Evolutionary conservation across 495 filamentous ascomycete genomes (phyloP).

Genomic region (Cenococcum geophilum): DNA sequence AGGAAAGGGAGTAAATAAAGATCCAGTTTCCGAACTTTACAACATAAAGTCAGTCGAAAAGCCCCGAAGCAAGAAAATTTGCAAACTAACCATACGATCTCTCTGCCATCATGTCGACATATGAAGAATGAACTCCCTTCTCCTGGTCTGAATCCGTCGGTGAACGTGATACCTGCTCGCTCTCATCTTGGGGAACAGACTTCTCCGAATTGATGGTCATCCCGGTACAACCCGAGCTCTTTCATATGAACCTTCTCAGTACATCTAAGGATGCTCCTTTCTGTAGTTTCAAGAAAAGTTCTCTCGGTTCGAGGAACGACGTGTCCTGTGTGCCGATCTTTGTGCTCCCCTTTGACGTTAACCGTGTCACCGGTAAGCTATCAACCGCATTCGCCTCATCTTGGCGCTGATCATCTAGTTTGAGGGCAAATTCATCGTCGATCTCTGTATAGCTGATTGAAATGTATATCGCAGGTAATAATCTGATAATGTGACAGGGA

Average conservation of each 20-base stretch:
- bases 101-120: constrained; percentile 12
- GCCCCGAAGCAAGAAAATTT: neutral
- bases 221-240: neutral
- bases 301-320: no score
- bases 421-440: no score
- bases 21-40: constrained; percentile 38
- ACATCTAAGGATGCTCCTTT: no score
- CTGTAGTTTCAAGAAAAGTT: no score
- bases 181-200: neutral
- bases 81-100: constrained; percentile 5
- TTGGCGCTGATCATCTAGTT: no score
- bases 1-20: constrained; percentile 37
- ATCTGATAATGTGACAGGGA: no score
- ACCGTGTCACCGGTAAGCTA: no score
- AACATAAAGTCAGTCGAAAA: neutral
- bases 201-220: constrained; percentile 3
- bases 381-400: no score
- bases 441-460: no score
- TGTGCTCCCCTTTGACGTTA: no score
- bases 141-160: constrained; percentile 7
- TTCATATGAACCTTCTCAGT: neutral
- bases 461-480: no score
- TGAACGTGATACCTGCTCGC: neutral
- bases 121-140: neutral
- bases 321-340: no score